Base-by-base conservation (phyloP, 129 eudicot genomes). In the Kitagawia praeruptora region DNA sequence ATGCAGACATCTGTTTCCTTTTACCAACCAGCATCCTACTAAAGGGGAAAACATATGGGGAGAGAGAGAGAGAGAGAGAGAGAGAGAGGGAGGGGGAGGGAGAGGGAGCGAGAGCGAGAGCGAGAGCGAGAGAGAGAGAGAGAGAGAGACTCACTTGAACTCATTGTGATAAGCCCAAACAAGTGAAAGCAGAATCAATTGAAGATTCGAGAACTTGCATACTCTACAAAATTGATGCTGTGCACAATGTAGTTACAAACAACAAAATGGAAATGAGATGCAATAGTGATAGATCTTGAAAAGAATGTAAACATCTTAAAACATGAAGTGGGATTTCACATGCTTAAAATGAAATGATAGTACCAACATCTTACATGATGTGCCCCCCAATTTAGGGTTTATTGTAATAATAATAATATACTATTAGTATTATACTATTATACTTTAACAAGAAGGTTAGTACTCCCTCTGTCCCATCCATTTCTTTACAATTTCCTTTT, bases 371-470 rank as follows among this genome's bases (percentile, higher is more conserved):
- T 45, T 44, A 74, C 56, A 74, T 74, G 19, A 74, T 75, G 77
- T 75, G 61, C 77, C 58, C 34, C 77, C 61, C 61, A 45, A 31
- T 46, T 75, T 61, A 75, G 77, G 77, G 77, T 75, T 75, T 75
- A 44, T 42, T 44, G 56, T 14, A 19, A 40, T 46, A 21, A 40
- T 42, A 2, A 46, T 46, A 46, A 46, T 46, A 46, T 10, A 44
- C 47, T 46, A 46, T 46, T 46, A 31, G 34, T 31, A 46, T 46
- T 12, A 73, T 42, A 73, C 15, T 31, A 46, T 46, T 12, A 73
- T 42, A 73, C 15, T 71, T 42, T 74, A 44, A 74, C 46, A 4
- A 25, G 34, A 61, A 6, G 49, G 48, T 19, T 40, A 73, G 47
- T 25, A 44, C n/a, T n/a, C n/a, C n/a, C n/a, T n/a, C n/a, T n/a